phyloP scores from a whole-genome alignment of 2,329 filamentous ascomycete species.

The Ceratocystis albifundus region DNA sequence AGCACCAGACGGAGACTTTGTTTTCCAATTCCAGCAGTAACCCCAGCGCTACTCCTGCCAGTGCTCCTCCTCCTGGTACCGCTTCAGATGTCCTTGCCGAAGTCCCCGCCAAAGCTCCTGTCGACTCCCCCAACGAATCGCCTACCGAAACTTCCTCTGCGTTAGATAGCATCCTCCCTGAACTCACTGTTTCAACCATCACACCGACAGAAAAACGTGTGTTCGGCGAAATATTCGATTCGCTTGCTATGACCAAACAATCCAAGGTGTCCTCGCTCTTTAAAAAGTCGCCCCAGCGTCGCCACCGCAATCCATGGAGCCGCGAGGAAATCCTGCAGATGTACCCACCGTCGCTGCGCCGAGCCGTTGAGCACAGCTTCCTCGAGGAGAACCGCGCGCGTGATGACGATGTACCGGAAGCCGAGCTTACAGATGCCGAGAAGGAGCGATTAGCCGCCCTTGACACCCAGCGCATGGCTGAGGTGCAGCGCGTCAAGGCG shows the following conservation, averaged over 20 bases:
- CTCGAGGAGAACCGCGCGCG: slow-evolving; percentile 30
- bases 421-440: slow-evolving; percentile 8
- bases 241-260: slow-evolving; percentile 28
- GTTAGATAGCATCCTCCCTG: not conserved
- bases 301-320: not conserved
- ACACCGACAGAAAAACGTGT: slow-evolving; percentile 47
- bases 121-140: not conserved
- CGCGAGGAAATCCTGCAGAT: slow-evolving; percentile 31
- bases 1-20: not conserved
- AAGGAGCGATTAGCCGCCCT: slow-evolving; percentile 3
- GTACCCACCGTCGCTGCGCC: slow-evolving; percentile 33
- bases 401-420: slow-evolving; percentile 9
- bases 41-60: not conserved
- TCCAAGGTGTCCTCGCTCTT: slow-evolving; percentile 6
- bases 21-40: not conserved
- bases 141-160: not conserved
- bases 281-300: not conserved
- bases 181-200: slow-evolving; percentile 38
- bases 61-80: no score
- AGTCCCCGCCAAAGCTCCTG: not conserved
- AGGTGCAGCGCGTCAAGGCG: slow-evolving; percentile 41
- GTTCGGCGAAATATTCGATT: slow-evolving; percentile 46
- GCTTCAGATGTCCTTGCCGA: not conserved
- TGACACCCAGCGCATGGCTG: slow-evolving; percentile 26
- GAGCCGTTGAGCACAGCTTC: slow-evolving; percentile 33